A percentile compares a stretch with the other conserved stretches of the same genome.
phyloP scores from a whole-genome alignment of 805 yeast genomes.

The Hanseniaspora occidentalis region DNA sequence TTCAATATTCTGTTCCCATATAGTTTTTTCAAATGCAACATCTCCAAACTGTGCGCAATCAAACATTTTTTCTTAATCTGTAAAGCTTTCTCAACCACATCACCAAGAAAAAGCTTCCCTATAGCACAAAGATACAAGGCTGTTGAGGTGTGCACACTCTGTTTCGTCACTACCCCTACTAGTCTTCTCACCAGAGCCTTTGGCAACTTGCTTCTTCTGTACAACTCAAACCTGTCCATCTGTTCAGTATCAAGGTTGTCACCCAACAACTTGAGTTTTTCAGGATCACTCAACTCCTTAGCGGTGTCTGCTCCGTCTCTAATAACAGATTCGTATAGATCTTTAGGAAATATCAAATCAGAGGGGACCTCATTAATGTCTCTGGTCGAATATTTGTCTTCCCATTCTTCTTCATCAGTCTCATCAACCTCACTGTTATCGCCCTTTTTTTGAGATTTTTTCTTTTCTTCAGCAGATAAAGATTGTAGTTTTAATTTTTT shows the following conservation, averaged over 20 bases:
- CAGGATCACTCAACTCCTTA: conserved; percentile 35
- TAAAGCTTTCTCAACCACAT: conserved; percentile 70
- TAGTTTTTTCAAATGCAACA: conserved; percentile 31
- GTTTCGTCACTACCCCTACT: conserved; percentile 68
- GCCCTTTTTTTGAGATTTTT: neutral
- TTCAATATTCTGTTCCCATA: conserved; percentile 22
- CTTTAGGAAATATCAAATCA: conserved; percentile 17
- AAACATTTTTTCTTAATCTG: conserved; percentile 48
- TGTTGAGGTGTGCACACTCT: conserved; percentile 65
- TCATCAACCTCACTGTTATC: neutral
- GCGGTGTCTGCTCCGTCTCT: conserved; percentile 10
- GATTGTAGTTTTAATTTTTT: neutral
- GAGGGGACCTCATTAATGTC: conserved; percentile 17
- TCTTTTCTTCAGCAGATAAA: neutral
- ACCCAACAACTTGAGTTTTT: conserved; percentile 48
- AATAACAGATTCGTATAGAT: conserved; percentile 13
- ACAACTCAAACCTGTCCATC: conserved; percentile 76
- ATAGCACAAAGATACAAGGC: conserved; percentile 77
- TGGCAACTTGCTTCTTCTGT: conserved; percentile 63
- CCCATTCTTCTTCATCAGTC: neutral
- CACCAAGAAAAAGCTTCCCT: conserved; percentile 83
- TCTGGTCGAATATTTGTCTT: too few relatives aligned
- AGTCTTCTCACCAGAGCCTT: conserved; percentile 69
- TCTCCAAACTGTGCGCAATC: conserved; percentile 29
- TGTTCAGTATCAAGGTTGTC: conserved; percentile 71